phyloP scores from a whole-genome alignment of 345 rosid genomes.

The Laguncularia racemosa region DNA sequence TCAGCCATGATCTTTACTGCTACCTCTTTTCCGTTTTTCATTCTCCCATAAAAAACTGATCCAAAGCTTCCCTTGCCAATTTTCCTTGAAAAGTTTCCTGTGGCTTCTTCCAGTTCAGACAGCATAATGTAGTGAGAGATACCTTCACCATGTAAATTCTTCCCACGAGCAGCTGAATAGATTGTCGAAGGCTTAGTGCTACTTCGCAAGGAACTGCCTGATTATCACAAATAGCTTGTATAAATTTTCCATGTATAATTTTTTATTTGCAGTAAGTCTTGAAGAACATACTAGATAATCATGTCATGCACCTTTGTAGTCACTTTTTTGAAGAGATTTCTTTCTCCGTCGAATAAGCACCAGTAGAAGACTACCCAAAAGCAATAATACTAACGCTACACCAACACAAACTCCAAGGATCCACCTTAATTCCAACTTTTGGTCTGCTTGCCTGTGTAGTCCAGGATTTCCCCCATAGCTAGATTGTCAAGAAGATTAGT shows the following conservation, averaged over 20 bases:
- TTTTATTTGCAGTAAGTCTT: too few relatives aligned
- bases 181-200: conserved; percentile 43
- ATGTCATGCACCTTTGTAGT: conserved; percentile 39
- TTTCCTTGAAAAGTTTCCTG: conserved; percentile 56
- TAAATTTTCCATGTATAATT: not conserved
- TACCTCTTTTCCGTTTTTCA: conserved; percentile 94
- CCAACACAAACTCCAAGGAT: conserved; percentile 58
- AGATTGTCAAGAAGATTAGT: conserved; percentile 17
- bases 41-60: conserved; percentile 79
- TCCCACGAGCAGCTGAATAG: conserved; percentile 51
- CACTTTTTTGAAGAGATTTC: conserved; percentile 17
- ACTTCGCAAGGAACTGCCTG: conserved; percentile 42
- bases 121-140: conserved; percentile 65
- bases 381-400: conserved; percentile 36
- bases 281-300: not conserved
- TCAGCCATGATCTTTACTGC: conserved; percentile 88
- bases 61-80: conserved; percentile 97
- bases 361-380: conserved; percentile 42
- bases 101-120: conserved; percentile 73
- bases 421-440: conserved; percentile 33
- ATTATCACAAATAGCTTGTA: conserved; percentile 10
- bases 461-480: conserved; percentile 61
- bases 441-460: conserved; percentile 38
- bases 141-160: conserved; percentile 72
- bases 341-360: conserved; percentile 31